Evolutionary conservation across 495 filamentous ascomycete species (phyloP).

Genomic region (Talaromyces wortmannii): DNA sequence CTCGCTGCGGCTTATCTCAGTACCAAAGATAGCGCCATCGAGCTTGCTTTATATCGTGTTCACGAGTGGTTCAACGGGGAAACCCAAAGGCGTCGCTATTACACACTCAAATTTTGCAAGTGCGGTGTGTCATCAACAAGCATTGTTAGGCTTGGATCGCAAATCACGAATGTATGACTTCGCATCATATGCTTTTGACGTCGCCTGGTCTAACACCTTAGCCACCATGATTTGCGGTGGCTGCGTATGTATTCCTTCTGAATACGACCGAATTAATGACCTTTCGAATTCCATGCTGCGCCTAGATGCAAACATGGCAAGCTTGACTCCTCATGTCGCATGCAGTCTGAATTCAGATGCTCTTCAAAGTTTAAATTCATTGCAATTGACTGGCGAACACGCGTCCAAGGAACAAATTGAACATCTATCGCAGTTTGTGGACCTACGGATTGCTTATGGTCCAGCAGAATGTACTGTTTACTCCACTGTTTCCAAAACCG

Average conservation of each 20-base stretch:
- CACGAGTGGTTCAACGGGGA: slow-evolving; percentile 38
- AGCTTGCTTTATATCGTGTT: slow-evolving; percentile 21
- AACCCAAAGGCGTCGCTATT: slow-evolving; percentile 40
- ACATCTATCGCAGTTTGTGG: slow-evolving; percentile 23
- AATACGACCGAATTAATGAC: not conserved
- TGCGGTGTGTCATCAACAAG: not conserved
- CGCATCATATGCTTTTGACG: slow-evolving; percentile 13
- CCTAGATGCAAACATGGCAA: too few relatives aligned
- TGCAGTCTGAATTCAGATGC: slow-evolving; percentile 5
- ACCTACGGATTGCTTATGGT: slow-evolving; percentile 16
- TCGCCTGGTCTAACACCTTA: slow-evolving; percentile 1
- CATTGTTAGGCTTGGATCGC: not conserved
- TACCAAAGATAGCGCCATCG: not conserved
- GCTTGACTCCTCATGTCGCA: slow-evolving; percentile 7
- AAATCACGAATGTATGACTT: slow-evolving; percentile 7
- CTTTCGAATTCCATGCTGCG: not conserved
- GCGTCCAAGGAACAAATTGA: slow-evolving; percentile 6
- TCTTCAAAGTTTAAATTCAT: slow-evolving; percentile 9
- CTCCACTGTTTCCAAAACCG: slow-evolving; percentile 6
- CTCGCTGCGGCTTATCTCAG: too few relatives aligned
- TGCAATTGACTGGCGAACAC: slow-evolving; percentile 16
- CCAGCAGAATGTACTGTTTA: slow-evolving; percentile 42
- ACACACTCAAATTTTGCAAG: slow-evolving; percentile 30
- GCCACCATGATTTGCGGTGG: slow-evolving; percentile 4
- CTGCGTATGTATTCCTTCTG: slow-evolving; percentile 9